Evolutionary conservation across 176 grass and related monocot genomes (phyloP), one percentile per base, ranked within the genome.

Genomic region (Paspalum vaginatum): DNA sequence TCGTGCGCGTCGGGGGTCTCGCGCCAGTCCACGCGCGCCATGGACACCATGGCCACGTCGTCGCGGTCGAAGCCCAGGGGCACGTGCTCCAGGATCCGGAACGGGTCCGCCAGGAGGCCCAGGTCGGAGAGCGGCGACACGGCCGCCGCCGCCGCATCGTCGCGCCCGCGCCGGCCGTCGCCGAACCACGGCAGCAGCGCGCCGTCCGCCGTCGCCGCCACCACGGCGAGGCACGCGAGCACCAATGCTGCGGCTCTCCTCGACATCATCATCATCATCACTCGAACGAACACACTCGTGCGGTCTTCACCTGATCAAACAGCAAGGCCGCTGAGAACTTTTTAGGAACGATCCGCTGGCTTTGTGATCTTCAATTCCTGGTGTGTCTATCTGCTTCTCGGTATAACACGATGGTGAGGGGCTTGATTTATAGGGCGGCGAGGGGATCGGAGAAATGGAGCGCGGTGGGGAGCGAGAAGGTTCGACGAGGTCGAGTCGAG

Each of bases 81-180:
- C 0, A 88, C 46, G 20, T 94, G 91, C 85, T 97, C 95, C 74
- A 94, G 89, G 76, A 98, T 94, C 76, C 86, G 85, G 72, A 98
- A 92, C 64, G 89, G 95, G 74, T 97, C 94, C 0, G 86, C 78
- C 0, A 86, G 52, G 14, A 88, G 67, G 13, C 50, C 70, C 38
- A 85, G 20, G 5, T 88, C 91, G 12, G 76, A 70, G 8, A 90
- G 43, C 48, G 84, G 69, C 37, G 60, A 41, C 18, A 55, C 54
- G 18, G n/a, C 5, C 21, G 37, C 75, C 20, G 80, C 58, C 43
- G 24, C 1, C 7, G 45, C 10, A 7, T 88, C 88, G 15, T 85
- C 89, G 64, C 77, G 59, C 0, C 44, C 51, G 64, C 74, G 41
- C 50, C 42, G 7, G 18, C 82, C 51, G 45, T 58, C 18, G 70